phyloP scores from a whole-genome alignment of 176 grass and related monocot genomes.

The Avena eriantha region DNA sequence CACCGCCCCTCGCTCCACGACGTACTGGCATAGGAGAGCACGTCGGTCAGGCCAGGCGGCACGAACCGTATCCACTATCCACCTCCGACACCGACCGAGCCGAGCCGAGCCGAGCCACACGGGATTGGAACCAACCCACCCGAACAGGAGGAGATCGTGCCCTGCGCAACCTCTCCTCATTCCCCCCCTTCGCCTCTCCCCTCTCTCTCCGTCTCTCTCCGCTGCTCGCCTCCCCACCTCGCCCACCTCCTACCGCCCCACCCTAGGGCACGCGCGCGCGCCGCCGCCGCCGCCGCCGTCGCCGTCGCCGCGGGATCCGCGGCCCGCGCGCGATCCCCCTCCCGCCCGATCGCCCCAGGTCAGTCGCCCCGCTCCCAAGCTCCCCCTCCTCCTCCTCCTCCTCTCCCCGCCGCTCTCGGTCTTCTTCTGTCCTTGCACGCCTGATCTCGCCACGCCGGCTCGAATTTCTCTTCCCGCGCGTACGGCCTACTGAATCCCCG shows the following conservation, averaged over 20 bases:
- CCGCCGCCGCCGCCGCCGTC: neutral
- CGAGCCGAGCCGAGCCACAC: too few relatives aligned
- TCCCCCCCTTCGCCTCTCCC: too few relatives aligned
- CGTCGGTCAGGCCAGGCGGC: too few relatives aligned
- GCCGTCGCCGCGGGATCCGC: conserved; percentile 2
- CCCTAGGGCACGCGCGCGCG: conserved; percentile 48
- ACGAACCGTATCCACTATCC: too few relatives aligned
- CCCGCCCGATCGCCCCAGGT: conserved; percentile 41
- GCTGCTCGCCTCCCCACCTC: neutral
- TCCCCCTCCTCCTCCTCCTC: too few relatives aligned
- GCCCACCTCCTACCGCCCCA: conserved; percentile 20
- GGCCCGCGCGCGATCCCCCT: neutral
- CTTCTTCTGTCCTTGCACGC: neutral
- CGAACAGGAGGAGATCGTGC: too few relatives aligned
- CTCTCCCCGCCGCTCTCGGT: neutral
- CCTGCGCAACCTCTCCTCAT: too few relatives aligned
- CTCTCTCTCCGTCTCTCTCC: neutral
- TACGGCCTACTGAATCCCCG: neutral
- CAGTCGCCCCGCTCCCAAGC: neutral
- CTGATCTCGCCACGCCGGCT: conserved; percentile 6
- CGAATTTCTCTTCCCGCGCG: neutral
- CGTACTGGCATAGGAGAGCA: too few relatives aligned
- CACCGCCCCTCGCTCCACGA: too few relatives aligned
- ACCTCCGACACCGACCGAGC: too few relatives aligned
- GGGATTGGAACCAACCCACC: too few relatives aligned